Base-by-base conservation (phyloP, 345 rosid species). In the Erodium maritimum region DNA sequence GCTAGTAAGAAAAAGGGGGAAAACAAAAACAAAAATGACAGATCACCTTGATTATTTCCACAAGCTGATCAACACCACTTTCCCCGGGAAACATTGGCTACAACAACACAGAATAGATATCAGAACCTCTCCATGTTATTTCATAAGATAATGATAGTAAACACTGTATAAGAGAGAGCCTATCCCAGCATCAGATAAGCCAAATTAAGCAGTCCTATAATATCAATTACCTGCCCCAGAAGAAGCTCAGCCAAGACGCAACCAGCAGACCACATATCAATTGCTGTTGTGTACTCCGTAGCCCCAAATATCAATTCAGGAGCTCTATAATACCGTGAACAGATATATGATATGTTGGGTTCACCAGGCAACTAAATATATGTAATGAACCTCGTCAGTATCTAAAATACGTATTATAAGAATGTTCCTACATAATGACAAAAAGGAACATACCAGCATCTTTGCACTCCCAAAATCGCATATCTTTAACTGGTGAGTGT, bases 261-360 rank as follows among this genome's bases (percentile, higher is more conserved):
- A 56, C 97, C 99, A 68, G 69, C 87, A 19, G 99, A 93, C 99
- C 99, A 93, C 80, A 90, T 79, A 76, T 93, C 99, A 67, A 93
- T 90, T 55, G 99, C 96, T 78, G 76, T 81, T 50, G 96, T 90
- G 74, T 93, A 93, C 42, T 86, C 90, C n/a, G 96, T 78, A 9
- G 96, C 97, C 52, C 99, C 99, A 34, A 93, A 93, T 77, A 93
- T 93, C 67, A 93, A 95, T 82, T 93, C 99, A 7, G 99, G 99
- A 29, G 99, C 97, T 70, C 99, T 82, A 71, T 90, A 93, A 75
- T 93, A 93, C 60, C 99, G 77, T 10, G 99, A 93, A 78, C 99
- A 93, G 59, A 93, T 93, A 66, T 93, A 93, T 5, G 99, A 79
- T 75, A 93, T 83, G 80, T 93, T 93, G 56, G 99, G 87, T 78